Percentiles rank a stretch among this genome's conserved stretches.
Evolutionary conservation across 768 basidiomycete genomes (phyloP).

Genomic region (Chalciporus chontae): DNA sequence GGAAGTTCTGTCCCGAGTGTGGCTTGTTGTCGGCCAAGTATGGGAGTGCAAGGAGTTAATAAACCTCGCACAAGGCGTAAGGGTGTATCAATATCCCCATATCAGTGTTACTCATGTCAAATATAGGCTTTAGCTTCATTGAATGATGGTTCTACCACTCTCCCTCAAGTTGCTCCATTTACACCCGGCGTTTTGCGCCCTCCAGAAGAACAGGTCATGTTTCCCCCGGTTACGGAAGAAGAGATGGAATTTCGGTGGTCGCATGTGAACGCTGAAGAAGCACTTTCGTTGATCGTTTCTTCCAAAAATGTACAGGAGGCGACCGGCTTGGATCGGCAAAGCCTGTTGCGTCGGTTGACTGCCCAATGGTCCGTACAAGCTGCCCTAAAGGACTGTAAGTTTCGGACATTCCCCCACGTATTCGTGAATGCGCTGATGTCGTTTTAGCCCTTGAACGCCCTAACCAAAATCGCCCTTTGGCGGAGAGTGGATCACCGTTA

Average conservation of each 20-base stretch:
- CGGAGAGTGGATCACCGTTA: conserved; percentile 69
- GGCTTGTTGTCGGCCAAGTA: conserved; percentile 63
- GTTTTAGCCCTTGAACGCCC: conserved; percentile 53
- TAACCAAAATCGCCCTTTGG: conserved; percentile 54
- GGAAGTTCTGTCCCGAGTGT: conserved; percentile 60
- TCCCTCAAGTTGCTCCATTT: conserved; percentile 35
- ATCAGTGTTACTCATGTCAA: conserved; percentile 5
- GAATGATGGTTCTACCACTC: conserved; percentile 30
- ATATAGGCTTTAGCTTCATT: conserved; percentile 45
- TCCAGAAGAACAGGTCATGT: conserved; percentile 42
- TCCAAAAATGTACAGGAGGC: conserved; percentile 55
- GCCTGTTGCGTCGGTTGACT: conserved; percentile 51
- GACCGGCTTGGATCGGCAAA: conserved; percentile 58
- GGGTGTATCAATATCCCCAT: conserved; percentile 8
- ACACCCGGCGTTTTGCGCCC: conserved; percentile 42
- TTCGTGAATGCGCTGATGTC: conserved; percentile 10
- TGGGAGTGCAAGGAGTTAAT: conserved; percentile 64
- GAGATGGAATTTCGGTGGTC: conserved; percentile 24
- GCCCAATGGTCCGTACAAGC: conserved; percentile 69
- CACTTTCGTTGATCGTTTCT: conserved; percentile 54
- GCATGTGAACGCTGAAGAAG: conserved; percentile 50
- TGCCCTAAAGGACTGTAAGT: conserved; percentile 75
- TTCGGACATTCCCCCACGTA: conserved; percentile 5
- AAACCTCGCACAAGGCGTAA: conserved; percentile 54
- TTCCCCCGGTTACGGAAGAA: conserved; percentile 31